Evolutionary conservation across 179 eudicot species (phyloP).

Genomic region (Spinacia oleracea): DNA sequence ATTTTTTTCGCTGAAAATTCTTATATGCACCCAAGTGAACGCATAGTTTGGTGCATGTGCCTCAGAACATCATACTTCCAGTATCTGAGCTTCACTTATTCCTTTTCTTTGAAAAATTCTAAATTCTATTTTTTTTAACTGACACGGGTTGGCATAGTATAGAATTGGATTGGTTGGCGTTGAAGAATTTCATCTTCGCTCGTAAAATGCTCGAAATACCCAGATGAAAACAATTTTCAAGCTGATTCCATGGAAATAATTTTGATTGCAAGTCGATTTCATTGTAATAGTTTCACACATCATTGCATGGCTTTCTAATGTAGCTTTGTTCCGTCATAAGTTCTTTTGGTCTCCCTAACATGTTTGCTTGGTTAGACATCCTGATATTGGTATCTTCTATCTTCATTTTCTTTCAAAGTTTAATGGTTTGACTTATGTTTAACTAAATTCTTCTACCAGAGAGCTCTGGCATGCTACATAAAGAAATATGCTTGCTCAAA

Average conservation of each 20-base stretch:
- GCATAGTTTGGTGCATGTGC: background rate
- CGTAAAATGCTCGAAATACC: conserved; percentile 3
- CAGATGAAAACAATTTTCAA: no score
- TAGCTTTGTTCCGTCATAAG: background rate
- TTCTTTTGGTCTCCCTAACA: background rate
- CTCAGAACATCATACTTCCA: background rate
- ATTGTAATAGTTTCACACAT: no score
- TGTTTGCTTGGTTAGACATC: background rate
- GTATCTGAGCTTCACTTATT: background rate
- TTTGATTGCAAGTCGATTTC: background rate
- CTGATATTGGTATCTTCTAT: background rate
- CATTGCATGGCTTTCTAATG: conserved; percentile 2
- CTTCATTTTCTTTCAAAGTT: background rate
- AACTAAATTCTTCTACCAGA: conserved; percentile 39
- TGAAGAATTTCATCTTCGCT: background rate
- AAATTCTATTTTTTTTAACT: background rate
- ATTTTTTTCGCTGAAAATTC: no score
- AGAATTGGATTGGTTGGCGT: background rate
- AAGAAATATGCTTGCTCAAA: conserved; percentile 87
- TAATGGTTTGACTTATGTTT: background rate
- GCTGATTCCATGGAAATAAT: background rate
- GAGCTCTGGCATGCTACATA: conserved; percentile 88
- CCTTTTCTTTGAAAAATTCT: background rate
- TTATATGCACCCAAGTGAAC: conserved; percentile 33
- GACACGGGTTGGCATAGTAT: background rate